Evolutionary conservation across 345 rosid species (phyloP).

Genomic region (Citrus reticulata): DNA sequence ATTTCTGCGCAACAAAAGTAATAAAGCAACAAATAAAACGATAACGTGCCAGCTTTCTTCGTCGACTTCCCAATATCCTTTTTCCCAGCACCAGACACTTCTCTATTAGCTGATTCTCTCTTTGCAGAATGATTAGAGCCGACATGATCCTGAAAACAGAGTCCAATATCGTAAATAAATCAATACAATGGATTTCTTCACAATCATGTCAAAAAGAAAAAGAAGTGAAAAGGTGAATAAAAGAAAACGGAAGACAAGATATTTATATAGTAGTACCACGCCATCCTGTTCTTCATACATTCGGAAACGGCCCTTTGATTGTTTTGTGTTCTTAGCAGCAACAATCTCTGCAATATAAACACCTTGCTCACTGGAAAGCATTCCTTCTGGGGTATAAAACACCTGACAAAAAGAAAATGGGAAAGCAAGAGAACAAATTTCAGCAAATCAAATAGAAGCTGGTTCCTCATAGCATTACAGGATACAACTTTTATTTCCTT

Average conservation of each 20-base stretch:
- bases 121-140: slow-evolving; percentile 49
- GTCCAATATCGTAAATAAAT: slow-evolving; percentile 7
- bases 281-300: slow-evolving; percentile 41
- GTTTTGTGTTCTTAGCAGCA: slow-evolving; percentile 60
- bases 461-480: neutral
- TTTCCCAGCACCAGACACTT: slow-evolving; percentile 48
- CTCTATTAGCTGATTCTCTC: slow-evolving; percentile 65
- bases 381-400: slow-evolving; percentile 86
- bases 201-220: neutral
- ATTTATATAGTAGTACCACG: slow-evolving; percentile 24
- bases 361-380: slow-evolving; percentile 83
- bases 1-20: neutral
- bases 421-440: neutral
- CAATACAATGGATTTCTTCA: neutral
- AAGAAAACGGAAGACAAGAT: neutral
- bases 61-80: slow-evolving; percentile 58
- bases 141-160: slow-evolving; percentile 37
- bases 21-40: slow-evolving; percentile 6
- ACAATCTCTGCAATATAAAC: slow-evolving; percentile 79
- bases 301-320: slow-evolving; percentile 58
- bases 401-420: slow-evolving; percentile 42
- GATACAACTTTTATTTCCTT: neutral
- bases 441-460: neutral
- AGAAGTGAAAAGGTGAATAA: neutral
- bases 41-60: slow-evolving; percentile 66